These are phyloP conservation scores for Isochrysis galbana DNA, from an alignment of 78 protist species.

Conservation along the genomic window DNA sequence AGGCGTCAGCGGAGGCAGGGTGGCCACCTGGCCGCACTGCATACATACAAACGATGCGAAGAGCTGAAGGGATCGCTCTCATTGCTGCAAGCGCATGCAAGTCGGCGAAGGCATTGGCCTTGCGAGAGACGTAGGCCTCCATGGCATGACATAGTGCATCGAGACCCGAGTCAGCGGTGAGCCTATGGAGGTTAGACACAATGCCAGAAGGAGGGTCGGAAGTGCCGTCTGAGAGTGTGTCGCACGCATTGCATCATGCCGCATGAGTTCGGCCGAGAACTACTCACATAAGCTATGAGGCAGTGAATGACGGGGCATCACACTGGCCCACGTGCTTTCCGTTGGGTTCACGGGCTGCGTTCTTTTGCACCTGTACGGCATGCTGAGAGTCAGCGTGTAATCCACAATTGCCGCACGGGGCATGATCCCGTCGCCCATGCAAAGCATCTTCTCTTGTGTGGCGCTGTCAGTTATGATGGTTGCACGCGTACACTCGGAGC, in stretches of 20 bases:
- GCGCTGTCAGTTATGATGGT: background rate
- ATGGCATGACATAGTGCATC: background rate
- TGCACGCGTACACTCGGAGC: background rate
- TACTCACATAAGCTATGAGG: no score
- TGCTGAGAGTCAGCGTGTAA: background rate
- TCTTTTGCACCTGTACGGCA: no score
- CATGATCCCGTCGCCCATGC: background rate
- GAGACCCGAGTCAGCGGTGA: background rate
- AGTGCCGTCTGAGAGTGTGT: no score
- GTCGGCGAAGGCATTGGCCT: slow-evolving; percentile 8
- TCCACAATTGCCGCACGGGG: background rate
- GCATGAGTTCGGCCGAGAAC: no score
- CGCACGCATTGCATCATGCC: no score
- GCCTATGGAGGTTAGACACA: no score
- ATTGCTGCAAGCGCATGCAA: background rate
- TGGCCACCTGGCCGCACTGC: no score
- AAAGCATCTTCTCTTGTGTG: background rate
- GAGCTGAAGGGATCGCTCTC: background rate
- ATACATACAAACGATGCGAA: background rate
- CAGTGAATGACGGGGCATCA: no score
- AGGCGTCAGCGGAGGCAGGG: background rate
- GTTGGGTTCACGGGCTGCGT: no score
- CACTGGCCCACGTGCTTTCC: no score
- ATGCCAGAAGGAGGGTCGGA: no score
- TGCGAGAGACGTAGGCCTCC: background rate